Evolutionary conservation across 352 stramenopile genomes (phyloP).

Genomic region (Phytopythium chamaehyphon): DNA sequence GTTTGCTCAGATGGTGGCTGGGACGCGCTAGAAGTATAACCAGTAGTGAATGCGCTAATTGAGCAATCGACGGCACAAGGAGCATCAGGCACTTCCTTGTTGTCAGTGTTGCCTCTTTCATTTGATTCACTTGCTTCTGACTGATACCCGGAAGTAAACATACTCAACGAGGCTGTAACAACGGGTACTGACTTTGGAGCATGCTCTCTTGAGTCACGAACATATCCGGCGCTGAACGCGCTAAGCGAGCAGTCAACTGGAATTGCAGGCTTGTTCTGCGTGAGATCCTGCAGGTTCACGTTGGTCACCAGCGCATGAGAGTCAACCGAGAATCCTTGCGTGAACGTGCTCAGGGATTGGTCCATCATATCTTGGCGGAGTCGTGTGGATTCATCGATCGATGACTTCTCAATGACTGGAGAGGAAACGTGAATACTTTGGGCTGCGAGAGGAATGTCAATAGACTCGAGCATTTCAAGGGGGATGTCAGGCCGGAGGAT

Average conservation of each 20-base stretch:
- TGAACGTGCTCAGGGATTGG: slow-evolving; percentile 42
- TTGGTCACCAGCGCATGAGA: too few species aligned
- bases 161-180: slow-evolving; percentile 22
- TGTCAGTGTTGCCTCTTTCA: too few species aligned
- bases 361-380: neutral
- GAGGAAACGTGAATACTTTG: neutral
- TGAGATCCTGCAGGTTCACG: too few species aligned
- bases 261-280: neutral
- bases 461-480: slow-evolving; percentile 44
- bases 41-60: slow-evolving; percentile 2
- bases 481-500: slow-evolving; percentile 22
- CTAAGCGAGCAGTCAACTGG: slow-evolving; percentile 32
- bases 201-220: neutral
- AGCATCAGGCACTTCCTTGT: too few species aligned
- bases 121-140: neutral
- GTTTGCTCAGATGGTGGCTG: too few species aligned
- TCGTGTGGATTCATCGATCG: too few species aligned
- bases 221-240: slow-evolving; percentile 32
- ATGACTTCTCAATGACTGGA: neutral
- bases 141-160: slow-evolving; percentile 8
- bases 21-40: neutral
- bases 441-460: slow-evolving; percentile 16
- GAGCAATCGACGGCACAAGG: neutral
- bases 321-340: slow-evolving; percentile 21
- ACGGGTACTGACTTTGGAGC: neutral